phyloP scores from a whole-genome alignment of 805 yeast genomes.

The Saccharomycopsis oosterbeekiorum region DNA sequence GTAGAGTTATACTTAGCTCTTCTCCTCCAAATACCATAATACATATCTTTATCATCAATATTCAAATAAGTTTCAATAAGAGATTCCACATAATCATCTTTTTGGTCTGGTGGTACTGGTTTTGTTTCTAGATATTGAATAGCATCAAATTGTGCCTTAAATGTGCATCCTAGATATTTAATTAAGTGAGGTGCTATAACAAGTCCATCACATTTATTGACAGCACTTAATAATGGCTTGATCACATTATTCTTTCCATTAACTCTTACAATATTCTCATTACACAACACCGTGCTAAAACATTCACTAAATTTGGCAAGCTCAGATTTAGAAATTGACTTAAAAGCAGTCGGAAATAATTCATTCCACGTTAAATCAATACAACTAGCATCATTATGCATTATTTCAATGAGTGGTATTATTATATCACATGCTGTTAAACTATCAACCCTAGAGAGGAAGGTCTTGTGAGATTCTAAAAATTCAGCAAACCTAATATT shows the following conservation, averaged over 20 bases:
- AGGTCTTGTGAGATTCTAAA: slow-evolving; percentile 27
- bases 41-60: slow-evolving; percentile 91
- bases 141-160: slow-evolving; percentile 86
- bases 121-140: slow-evolving; percentile 65
- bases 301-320: slow-evolving; percentile 72
- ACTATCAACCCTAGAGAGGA: slow-evolving; percentile 23
- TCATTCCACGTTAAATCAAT: slow-evolving; percentile 78
- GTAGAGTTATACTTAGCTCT: slow-evolving; percentile 92
- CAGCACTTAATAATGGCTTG: slow-evolving; percentile 73
- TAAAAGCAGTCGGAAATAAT: slow-evolving; percentile 72
- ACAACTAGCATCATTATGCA: slow-evolving; percentile 70
- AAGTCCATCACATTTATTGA: slow-evolving; percentile 56
- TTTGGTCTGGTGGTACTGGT: slow-evolving; percentile 23
- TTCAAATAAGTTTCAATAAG: slow-evolving; percentile 80
- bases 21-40: slow-evolving; percentile 95
- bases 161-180: slow-evolving; percentile 78
- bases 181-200: slow-evolving; percentile 91
- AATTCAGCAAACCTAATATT: slow-evolving; percentile 24
- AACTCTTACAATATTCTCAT: slow-evolving; percentile 80
- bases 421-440: slow-evolving; percentile 53
- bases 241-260: slow-evolving; percentile 82
- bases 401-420: slow-evolving; percentile 66
- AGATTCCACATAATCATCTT: slow-evolving; percentile 81
- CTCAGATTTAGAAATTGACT: slow-evolving; percentile 67
- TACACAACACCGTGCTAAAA: slow-evolving; percentile 72